These are phyloP conservation scores for Apiotrichum akiyoshidainum DNA, from an alignment of 1,284 basidiomycete genomes.

Conservation along the genomic window DNA sequence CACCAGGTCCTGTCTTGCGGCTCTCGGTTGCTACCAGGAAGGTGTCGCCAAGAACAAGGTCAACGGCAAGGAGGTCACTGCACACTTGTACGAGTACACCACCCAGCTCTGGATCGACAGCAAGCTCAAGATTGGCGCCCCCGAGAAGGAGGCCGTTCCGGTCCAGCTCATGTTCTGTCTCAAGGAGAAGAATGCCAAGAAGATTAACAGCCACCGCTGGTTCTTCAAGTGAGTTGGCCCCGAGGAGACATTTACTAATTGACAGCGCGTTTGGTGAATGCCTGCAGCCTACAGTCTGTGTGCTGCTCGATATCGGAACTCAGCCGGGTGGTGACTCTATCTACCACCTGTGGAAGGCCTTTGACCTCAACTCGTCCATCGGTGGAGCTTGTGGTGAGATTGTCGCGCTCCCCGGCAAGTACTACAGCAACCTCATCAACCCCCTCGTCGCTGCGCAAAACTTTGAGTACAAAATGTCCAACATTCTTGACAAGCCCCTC, in stretches of 20 bases:
- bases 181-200: slow-evolving; percentile 83
- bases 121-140: slow-evolving; percentile 68
- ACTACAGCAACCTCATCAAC: slow-evolving; percentile 70
- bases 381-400: slow-evolving; percentile 97
- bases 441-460: slow-evolving; percentile 61
- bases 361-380: slow-evolving; percentile 92
- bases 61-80: slow-evolving; percentile 71
- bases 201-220: slow-evolving; percentile 80
- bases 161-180: slow-evolving; percentile 92
- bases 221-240: slow-evolving; percentile 60
- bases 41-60: slow-evolving; percentile 89
- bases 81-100: slow-evolving; percentile 81
- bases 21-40: slow-evolving; percentile 82
- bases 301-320: slow-evolving; percentile 91
- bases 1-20: slow-evolving; percentile 78
- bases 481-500: slow-evolving; percentile 85
- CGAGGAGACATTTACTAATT: slow-evolving; percentile 54
- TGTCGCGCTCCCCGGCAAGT: slow-evolving; percentile 83
- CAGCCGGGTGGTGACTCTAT: slow-evolving; percentile 84
- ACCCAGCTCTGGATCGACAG: slow-evolving; percentile 80
- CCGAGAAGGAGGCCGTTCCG: slow-evolving; percentile 71
- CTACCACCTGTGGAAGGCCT: slow-evolving; percentile 95
- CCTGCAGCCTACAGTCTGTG: slow-evolving; percentile 77
- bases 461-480: slow-evolving; percentile 90
- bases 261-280: slow-evolving; percentile 23